Evolutionary conservation across 2,329 filamentous ascomycete species (phyloP).

Genomic region (Myriangium duriaei): DNA sequence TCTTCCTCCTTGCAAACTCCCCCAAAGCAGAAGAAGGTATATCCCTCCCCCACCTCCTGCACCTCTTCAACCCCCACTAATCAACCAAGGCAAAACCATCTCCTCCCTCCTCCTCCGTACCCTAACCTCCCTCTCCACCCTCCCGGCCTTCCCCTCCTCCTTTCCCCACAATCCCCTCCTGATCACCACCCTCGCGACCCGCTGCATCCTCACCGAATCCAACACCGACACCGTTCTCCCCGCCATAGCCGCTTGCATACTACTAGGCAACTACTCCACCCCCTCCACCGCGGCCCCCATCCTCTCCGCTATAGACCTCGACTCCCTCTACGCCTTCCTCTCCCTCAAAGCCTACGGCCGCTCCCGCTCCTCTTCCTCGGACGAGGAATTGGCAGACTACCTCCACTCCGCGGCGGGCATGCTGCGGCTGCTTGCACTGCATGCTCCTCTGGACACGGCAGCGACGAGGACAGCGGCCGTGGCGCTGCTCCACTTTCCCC

Average conservation of each 20-base stretch:
- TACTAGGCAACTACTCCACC: constrained; percentile 11
- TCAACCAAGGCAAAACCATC: neutral
- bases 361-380: neutral
- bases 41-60: constrained; percentile 1
- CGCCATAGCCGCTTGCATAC: constrained; percentile 10
- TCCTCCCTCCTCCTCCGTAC: constrained; percentile 5
- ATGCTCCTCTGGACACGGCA: neutral
- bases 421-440: constrained; percentile 11
- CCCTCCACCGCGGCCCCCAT: constrained; percentile 7
- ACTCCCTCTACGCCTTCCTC: constrained; percentile 7
- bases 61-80: neutral
- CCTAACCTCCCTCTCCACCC: constrained; percentile 7
- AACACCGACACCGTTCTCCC: constrained; percentile 5
- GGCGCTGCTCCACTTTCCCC: constrained; percentile 5
- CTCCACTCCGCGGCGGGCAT: constrained; percentile 12
- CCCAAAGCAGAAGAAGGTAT: constrained; percentile 5
- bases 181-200: neutral
- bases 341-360: constrained; percentile 5
- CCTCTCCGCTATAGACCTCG: constrained; percentile 8
- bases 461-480: constrained; percentile 7
- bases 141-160: constrained; percentile 2
- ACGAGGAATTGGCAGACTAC: constrained; percentile 9
- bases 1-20: constrained; percentile 8
- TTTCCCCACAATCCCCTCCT: neutral
- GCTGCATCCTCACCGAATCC: constrained; percentile 6